Evolutionary conservation across 495 filamentous ascomycete genomes (phyloP), one percentile per base, ranked within the genome.

Genomic region (Penicillium angulare): DNA sequence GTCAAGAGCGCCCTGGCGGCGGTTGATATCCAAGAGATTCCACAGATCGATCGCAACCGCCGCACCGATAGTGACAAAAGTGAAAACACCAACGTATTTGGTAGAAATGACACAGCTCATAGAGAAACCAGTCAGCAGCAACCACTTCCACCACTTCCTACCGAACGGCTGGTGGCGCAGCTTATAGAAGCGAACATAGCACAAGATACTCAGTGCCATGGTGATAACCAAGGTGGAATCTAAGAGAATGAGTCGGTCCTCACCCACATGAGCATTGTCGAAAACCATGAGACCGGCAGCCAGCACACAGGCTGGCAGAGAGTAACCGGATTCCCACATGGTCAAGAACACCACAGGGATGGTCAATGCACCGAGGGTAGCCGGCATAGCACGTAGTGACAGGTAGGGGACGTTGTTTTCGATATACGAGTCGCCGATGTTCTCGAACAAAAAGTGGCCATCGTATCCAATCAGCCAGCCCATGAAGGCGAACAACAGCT

Each of bases 261-360:
- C 93, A 43, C 89, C 95, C 69, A 99, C 91, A 67, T 99, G 93
- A 33, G 92, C 93, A 68, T 99, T 99, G 72, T 99, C 93, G 65
- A 99, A 90, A 31, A 99, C 83, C 53, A 99, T 79, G 22, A 99
- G 76, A 22, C 87, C 85, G 7, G 95, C 83, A 20, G 93, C 87
- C 52, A 95, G 75, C 33, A 97, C 77, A 65, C 88, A 95, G 45
- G 93, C 95, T 4, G 93, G 93, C 16, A 99, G 75, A 34, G 90
- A 95, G 61, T 97, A 99, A 45, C 92, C 95, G 10, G 92, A 96
- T 72, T 99, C 93, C 93, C 93, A 97, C 93, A 99, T 99, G 58
- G 95, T 97, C 69, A 95, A 65, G 69, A 93, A 99, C 13, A 90
- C 85, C 16, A 92, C 88, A n/a, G 92, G 86, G 38, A 99, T 90